Evolutionary conservation across 2,329 filamentous ascomycete species (phyloP), one percentile per base, ranked within the genome.

Genomic region (Septoria linicola): DNA sequence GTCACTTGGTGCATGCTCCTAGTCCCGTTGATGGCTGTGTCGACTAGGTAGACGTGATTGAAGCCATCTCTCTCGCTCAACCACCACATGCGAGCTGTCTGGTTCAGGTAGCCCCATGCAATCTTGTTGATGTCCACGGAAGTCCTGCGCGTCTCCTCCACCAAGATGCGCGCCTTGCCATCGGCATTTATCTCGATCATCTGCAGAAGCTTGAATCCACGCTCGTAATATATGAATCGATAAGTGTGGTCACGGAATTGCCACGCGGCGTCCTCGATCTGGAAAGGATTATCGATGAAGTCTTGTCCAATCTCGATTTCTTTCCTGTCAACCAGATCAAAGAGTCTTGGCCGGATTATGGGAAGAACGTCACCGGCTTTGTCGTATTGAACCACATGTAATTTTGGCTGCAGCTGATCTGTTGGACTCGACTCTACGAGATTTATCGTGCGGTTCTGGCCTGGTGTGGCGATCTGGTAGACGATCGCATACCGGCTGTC

Each of bases 271-370:
- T 47, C 31, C 5, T 41, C 27, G 2, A 52, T n/a, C 7, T 20
- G 7, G 3, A 39, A 41, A 6, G 19, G 27, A 16, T 47, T 48
- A 11, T 32, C 46, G 17, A 41, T 20, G 10, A 31, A 35, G 25
- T 51, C 41, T 16, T 34, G 21, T 4, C n/a, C 32, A 31, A 52
- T 35, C 2, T 27, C 5, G n/a, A 52, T 32, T 16, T 41, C 32
- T 41, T 47, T 48, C 43, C 47, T 52, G 4, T 41, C 39, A 1
- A 41, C 43, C 2, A 52, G 43, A 31, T 52, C 37, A 21, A 42
- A 52, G 8, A 52, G 49, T 7, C 35, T 31, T 6, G 49, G 42
- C 3, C 13, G 32, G 4, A 23, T 13, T 3, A 42, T 40, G 10
- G 30, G 20, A 14, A 53, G 32, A 3, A 32, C 17, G 14, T 53